Base-by-base conservation (phyloP, 148 eudicot genomes). In the Camellia lanceoleosa region DNA sequence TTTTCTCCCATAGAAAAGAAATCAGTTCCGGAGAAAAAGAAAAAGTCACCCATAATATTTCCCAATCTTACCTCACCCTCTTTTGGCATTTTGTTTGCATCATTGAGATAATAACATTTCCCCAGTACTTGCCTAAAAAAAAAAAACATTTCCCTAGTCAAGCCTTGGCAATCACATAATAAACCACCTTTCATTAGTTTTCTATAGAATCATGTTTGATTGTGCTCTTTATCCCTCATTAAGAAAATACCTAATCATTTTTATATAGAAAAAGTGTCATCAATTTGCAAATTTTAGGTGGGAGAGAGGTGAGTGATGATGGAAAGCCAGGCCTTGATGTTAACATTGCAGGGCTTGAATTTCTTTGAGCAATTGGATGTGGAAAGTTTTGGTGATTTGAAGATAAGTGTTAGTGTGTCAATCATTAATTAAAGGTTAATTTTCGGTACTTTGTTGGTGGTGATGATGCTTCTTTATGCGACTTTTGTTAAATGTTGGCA, bases 11-110 rank as follows among this genome's bases (percentile, higher is more conserved):
- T 0, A 23, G 0, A 23, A 23, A 23, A 23, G 23, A 23, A 23
- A 23, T 23, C 30, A 23, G 30, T 23, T 23, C 30, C 30, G 30
- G 30, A 23, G 30, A 23, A 23, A 23, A 23, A 23, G 30, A 10
- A 42, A 54, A 73, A 1, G 61, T 46, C 55, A 65, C 66, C 79
- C 58, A 74, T 75, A 68, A 67, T 74, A 74, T 67, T 80, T 56
- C 78, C 23, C 58, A 3, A 54, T 67, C 43, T 51, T 49, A 65
- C 70, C 63, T 73, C 78, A 67, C 23, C 78, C 47, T 65, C 54
- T 55, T 74, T 80, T 54, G 72, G 30, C 61, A 2, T 18, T 75
- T 63, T 63, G 70, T 14, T 75, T 76, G 59, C 30, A 47, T 76
- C 52, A 62, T 46, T 15, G 18, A 47, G 8, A 15, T 23, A 23